Conservation (phyloP, 1,284 basidiomycete species). For the Leccinum huronense region DNA sequence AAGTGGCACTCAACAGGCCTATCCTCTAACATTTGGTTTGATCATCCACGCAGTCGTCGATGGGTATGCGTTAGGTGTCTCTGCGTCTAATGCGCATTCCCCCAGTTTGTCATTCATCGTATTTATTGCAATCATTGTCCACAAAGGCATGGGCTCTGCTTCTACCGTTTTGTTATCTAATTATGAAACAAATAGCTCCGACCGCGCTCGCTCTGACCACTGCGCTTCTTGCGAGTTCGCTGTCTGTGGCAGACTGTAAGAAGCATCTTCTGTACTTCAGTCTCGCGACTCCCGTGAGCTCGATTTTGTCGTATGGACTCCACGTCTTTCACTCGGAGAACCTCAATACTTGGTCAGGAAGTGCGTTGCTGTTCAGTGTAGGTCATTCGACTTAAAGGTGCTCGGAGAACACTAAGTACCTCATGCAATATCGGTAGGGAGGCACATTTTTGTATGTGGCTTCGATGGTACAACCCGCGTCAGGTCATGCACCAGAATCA, state of each 20-base stretch:
- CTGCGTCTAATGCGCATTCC: slow-evolving; percentile 48
- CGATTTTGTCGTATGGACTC: slow-evolving; percentile 66
- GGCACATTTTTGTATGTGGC: slow-evolving; percentile 96
- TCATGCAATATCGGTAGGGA: slow-evolving; percentile 51
- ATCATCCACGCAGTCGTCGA: slow-evolving; percentile 87
- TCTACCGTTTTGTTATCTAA: slow-evolving; percentile 2
- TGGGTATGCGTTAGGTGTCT: slow-evolving; percentile 86
- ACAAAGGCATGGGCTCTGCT: slow-evolving; percentile 63
- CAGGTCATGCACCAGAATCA: slow-evolving; percentile 41
- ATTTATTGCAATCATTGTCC: slow-evolving; percentile 84
- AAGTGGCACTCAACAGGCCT: slow-evolving; percentile 38
- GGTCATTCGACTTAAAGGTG: slow-evolving; percentile 28
- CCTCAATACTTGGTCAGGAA: slow-evolving; percentile 62
- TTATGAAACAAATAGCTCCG: slow-evolving; percentile 54
- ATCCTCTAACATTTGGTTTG: slow-evolving; percentile 80
- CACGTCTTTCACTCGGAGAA: slow-evolving; percentile 55
- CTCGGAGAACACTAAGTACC: slow-evolving; percentile 3
- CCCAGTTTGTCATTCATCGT: slow-evolving; percentile 69
- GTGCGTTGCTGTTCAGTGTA: slow-evolving; percentile 78
- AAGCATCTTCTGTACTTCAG: slow-evolving; percentile 78
- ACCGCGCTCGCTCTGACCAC: slow-evolving; percentile 83
- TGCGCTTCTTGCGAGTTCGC: slow-evolving; percentile 71
- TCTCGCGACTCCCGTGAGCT: slow-evolving; percentile 74
- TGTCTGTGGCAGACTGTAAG: slow-evolving; percentile 67
- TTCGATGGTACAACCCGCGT: slow-evolving; percentile 79